Evolutionary conservation across 2,329 filamentous ascomycete genomes (phyloP), one percentile per base, ranked within the genome.

Genomic region (Torrubiellomyces zombiae): DNA sequence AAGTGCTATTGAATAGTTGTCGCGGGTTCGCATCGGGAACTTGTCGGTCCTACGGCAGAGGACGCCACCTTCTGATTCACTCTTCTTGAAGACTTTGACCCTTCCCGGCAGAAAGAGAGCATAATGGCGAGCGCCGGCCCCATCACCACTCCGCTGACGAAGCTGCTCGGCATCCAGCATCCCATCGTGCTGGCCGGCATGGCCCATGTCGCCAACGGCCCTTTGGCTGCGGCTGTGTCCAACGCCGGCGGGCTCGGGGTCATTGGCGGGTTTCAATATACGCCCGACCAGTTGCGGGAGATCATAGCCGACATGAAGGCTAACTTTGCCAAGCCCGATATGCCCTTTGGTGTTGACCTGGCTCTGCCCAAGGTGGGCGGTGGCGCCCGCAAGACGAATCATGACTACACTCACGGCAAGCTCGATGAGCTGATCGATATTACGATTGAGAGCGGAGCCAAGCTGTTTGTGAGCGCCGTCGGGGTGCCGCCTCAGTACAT

Each of bases 181-280:
- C 86, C 86, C 20, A 75, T 95, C 49, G 59, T 94, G 37, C 78
- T 94, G 12, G 86, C 86, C 17, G 86, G 86, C 41, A 95, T 95
- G 86, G 85, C 86, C 3, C 71, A 78, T 33, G 80, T 79, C 7
- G 85, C 79, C 0, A 75, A 76, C 31, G 80, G 76, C 0, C 63
- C 62, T 11, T 72, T 92, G 23, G 82, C 81, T 6, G 82, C 82
- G 3, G 81, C 82, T 5, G 81, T 92, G 18, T 89, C 78, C 44
- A 91, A 91, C 45, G 80, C 82, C 1, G 83, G 83, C 33, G 83
- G 82, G 0, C 69, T 92, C 1, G 78, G 78, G 26, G 78, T 81
- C 37, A 74, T 79, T 29, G 68, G 77, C 16, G 69, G 72, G 18
- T 69, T 65, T 53, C 73, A 63, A 54, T 89, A 72, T 60, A 83